These are phyloP conservation scores for Ophiosphaerella korrae DNA, from an alignment of 2,329 filamentous ascomycete genomes.

Conservation along the genomic window DNA sequence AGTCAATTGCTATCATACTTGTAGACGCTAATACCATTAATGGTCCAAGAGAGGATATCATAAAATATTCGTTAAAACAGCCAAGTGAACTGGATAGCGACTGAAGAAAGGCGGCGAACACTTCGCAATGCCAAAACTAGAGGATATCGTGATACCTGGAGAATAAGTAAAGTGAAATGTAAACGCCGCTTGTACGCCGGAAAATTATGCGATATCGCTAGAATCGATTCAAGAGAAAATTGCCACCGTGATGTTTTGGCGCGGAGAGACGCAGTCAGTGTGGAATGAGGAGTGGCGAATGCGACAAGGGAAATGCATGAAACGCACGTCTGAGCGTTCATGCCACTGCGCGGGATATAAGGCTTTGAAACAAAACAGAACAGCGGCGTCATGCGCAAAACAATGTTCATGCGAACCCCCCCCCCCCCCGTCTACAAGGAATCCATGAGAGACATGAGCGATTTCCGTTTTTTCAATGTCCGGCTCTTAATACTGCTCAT, in stretches of 20 bases:
- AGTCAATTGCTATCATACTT: not conserved
- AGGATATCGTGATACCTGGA: conserved; percentile 17
- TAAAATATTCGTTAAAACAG: conserved; percentile 2
- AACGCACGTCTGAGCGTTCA: conserved; percentile 13
- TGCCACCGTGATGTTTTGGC: not conserved
- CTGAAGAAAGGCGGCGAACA: conserved; percentile 21
- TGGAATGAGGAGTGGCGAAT: conserved; percentile 1
- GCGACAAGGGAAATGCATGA: conserved; percentile 1
- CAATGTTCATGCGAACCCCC: conserved; percentile 1
- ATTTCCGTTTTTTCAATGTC: conserved; percentile 43
- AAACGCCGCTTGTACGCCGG: conserved; percentile 12
- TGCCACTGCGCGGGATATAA: conserved; percentile 10
- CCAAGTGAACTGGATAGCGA: conserved; percentile 6
- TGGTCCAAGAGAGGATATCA: conserved; percentile 3
- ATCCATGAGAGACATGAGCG: conserved; percentile 43
- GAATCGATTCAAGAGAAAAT: conserved; percentile 5
- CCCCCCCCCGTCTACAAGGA: conserved; percentile 22
- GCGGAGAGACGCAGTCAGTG: not conserved
- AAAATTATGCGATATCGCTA: conserved; percentile 20
- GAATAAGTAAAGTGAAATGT: not conserved
- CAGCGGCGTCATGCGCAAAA: not conserved
- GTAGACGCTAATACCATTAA: conserved; percentile 4
- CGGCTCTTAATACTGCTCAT: conserved; percentile 30
- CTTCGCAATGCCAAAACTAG: conserved; percentile 20
- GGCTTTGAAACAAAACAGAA: conserved; percentile 23